Percentiles rank a stretch among this genome's conserved stretches.
Evolutionary conservation across 495 filamentous ascomycete species (phyloP).

Genomic region (Aspergillus conjunctus): DNA sequence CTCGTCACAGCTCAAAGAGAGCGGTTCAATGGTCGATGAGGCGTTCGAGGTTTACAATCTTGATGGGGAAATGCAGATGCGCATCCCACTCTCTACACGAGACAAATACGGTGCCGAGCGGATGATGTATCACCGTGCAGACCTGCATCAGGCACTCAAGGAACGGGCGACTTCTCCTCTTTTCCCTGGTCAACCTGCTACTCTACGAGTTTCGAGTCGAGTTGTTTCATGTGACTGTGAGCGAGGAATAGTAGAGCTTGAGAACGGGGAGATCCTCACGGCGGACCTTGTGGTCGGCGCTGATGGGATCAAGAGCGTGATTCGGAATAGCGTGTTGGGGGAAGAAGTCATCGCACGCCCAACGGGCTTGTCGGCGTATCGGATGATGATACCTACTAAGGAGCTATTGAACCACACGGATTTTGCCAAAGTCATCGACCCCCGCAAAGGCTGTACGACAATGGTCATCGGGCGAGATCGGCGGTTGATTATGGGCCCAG

Average conservation of each 20-base stretch:
- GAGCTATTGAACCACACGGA: background rate
- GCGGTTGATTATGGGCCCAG: slow-evolving; percentile 20
- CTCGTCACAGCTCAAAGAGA: slow-evolving; percentile 15
- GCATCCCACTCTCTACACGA: slow-evolving; percentile 24
- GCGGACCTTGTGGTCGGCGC: slow-evolving; percentile 49
- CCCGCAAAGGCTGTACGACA: slow-evolving; percentile 7
- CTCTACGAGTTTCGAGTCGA: slow-evolving; percentile 19
- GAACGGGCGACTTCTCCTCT: slow-evolving; percentile 19
- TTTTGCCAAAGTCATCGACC: slow-evolving; percentile 12
- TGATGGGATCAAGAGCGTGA: slow-evolving; percentile 43
- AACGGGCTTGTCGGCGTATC: slow-evolving; percentile 19
- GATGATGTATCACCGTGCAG: slow-evolving; percentile 32
- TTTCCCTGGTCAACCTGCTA: slow-evolving; percentile 24
- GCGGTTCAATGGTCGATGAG: slow-evolving; percentile 29
- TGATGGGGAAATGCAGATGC: slow-evolving; percentile 25
- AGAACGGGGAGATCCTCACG: slow-evolving; percentile 23
- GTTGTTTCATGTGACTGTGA: slow-evolving; percentile 26
- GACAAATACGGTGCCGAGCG: slow-evolving; percentile 30
- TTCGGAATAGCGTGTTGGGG: slow-evolving; percentile 10
- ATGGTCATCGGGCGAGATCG: slow-evolving; percentile 19
- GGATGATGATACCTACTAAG: slow-evolving; percentile 16
- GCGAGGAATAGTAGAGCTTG: slow-evolving; percentile 27
- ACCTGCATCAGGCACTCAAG: slow-evolving; percentile 31
- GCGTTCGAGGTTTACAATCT: slow-evolving; percentile 36
- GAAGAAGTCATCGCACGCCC: slow-evolving; percentile 1